Evolutionary conservation across 2,329 filamentous ascomycete species (phyloP).

Genomic region (Metarhizium album): DNA sequence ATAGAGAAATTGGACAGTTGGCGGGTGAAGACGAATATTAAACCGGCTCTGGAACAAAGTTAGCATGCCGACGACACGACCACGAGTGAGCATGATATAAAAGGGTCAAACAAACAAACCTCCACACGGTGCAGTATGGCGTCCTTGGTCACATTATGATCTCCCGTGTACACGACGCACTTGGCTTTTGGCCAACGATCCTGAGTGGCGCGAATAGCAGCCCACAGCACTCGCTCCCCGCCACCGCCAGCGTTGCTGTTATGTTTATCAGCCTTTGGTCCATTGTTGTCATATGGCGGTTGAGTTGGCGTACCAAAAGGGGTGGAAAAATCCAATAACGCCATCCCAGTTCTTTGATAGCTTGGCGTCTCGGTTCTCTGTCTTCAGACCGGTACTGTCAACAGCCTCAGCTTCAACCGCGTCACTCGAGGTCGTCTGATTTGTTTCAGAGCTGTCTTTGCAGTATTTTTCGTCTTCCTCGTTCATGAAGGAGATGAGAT

Average conservation of each 20-base stretch:
- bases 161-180: constrained; percentile 90
- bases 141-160: constrained; percentile 76
- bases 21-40: constrained; percentile 79
- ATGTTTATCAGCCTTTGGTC: constrained; percentile 3
- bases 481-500: constrained; percentile 42
- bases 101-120: constrained; percentile 30
- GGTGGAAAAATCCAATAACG: constrained; percentile 92
- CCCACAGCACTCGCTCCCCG: constrained; percentile 93
- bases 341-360: constrained; percentile 60
- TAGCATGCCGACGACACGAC: not conserved
- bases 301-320: constrained; percentile 63
- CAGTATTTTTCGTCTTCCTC: constrained; percentile 31
- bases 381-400: constrained; percentile 45
- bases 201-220: constrained; percentile 85
- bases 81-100: not conserved
- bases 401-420: constrained; percentile 69
- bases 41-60: constrained; percentile 57
- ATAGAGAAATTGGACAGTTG: constrained; percentile 80
- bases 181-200: constrained; percentile 78
- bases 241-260: constrained; percentile 85
- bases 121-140: constrained; percentile 68
- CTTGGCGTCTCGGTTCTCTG: constrained; percentile 17
- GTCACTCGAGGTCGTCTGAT: constrained; percentile 36
- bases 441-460: constrained; percentile 23
- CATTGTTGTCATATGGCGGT: not conserved